Evolutionary conservation across 345 rosid genomes (phyloP), one percentile per base, ranked within the genome.

Genomic region (Gossypium raimondii): DNA sequence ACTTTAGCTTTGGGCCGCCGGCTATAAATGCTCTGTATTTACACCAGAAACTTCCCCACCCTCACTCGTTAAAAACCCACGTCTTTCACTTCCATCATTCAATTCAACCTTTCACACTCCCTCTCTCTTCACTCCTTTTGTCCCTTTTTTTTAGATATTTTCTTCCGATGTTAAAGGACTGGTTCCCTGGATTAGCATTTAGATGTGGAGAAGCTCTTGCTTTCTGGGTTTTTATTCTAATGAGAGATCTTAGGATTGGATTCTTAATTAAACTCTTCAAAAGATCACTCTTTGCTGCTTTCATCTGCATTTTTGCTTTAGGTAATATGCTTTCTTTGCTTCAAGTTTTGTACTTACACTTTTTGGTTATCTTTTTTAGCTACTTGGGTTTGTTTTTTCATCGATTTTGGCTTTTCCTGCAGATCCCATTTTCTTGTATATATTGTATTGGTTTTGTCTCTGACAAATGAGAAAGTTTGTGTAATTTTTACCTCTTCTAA

Each of bases 221-320:
- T 57, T 72, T 73, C 34, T 72, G 81, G 81, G 64, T 69, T 84
- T 67, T 75, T 74, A 77, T 56, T 4, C 29, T 63, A 14, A 67
- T 84, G 72, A 76, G 63, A 44, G 62, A 55, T 59, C 69, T 66
- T 73, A 73, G 78, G 44, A 34, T 38, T 77, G 57, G 60, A 17
- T n/a, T 77, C 76, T 57, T 82, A 7, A 47, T 74, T 17, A 72
- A 51, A 48, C 52, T 73, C 9, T 20, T 85, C 20, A 87, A 77
- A 50, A 81, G 59, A 72, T 76, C 70, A 65, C 34, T 85, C 29
- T 75, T 78, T 79, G 90, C 87, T 64, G 79, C 81, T 11, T 67
- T 85, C 82, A 81, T 88, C 76, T 85, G 88, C 83, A 73, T 76
- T 76, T 62, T 91, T 81, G 92, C 92, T 38, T 58, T 85, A n/a